Evolutionary conservation across 495 filamentous ascomycete species (phyloP).

Genomic region (Aspergillus hancockii): DNA sequence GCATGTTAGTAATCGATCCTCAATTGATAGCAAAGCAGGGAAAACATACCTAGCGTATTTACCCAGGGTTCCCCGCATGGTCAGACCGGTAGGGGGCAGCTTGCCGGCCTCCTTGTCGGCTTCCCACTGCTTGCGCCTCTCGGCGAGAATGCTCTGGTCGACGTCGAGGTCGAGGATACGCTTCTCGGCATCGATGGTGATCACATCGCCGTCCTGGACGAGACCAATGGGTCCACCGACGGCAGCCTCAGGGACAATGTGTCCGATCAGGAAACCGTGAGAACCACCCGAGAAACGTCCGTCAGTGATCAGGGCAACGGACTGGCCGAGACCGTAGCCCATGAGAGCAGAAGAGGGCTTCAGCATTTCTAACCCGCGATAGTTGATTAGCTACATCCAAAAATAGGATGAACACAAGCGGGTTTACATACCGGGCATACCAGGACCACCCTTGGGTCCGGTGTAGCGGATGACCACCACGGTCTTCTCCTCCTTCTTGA

Average conservation of each 20-base stretch:
- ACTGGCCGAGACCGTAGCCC: constrained; percentile 78
- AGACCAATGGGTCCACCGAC: constrained; percentile 59
- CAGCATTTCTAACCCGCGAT: constrained; percentile 63
- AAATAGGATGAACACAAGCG: no score
- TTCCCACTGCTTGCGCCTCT: constrained; percentile 64
- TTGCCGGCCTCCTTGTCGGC: constrained; percentile 35
- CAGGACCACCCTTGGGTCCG: constrained; percentile 91
- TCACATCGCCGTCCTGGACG: constrained; percentile 54
- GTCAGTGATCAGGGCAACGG: constrained; percentile 54
- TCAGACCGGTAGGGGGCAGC: constrained; percentile 38
- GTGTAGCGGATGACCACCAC: constrained; percentile 98
- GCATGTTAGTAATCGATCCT: not conserved
- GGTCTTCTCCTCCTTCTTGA: constrained; percentile 96
- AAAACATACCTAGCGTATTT: constrained; percentile 69
- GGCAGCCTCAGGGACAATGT: constrained; percentile 58
- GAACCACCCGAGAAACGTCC: constrained; percentile 50
- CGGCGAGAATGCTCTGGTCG: constrained; percentile 58
- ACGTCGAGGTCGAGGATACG: constrained; percentile 52
- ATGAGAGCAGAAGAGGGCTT: constrained; percentile 87
- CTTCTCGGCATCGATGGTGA: constrained; percentile 57
- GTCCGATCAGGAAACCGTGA: constrained; percentile 57
- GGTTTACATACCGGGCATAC: constrained; percentile 73
- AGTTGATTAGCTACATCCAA: not conserved
- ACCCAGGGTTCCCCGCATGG: constrained; percentile 78
- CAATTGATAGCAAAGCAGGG: not conserved